Conservation (phyloP, 805 yeast genomes). For the Candida parachauliodes region DNA sequence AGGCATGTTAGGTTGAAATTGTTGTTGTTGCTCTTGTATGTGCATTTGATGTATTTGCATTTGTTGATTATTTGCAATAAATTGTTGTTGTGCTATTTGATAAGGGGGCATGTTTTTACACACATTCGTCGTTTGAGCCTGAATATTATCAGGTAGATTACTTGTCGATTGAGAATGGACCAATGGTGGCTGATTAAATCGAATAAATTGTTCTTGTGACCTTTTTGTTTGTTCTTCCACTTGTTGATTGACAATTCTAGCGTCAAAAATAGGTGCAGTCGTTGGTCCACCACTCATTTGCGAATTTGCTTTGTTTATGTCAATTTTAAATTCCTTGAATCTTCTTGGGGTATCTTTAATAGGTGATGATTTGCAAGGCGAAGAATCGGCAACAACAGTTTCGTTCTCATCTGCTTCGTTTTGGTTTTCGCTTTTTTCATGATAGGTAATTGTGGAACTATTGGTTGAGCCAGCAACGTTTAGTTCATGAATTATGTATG, state of each 20-base stretch:
- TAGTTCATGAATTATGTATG: constrained; percentile 25
- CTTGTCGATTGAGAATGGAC: constrained; percentile 8
- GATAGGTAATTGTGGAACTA: constrained; percentile 4
- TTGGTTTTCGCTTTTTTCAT: not conserved
- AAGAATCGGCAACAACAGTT: constrained; percentile 39
- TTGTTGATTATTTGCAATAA: constrained; percentile 2
- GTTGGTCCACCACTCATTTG: constrained; percentile 21
- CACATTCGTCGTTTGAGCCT: constrained; percentile 1
- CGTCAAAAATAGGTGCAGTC: constrained; percentile 35
- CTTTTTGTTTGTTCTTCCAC: constrained; percentile 12
- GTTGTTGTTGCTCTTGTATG: constrained; percentile 4
- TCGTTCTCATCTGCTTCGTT: constrained; percentile 32
- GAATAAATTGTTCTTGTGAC: not conserved
- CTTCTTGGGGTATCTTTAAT: constrained; percentile 11
- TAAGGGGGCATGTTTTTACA: not conserved
- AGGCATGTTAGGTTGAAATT: constrained; percentile 1
- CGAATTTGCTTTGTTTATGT: constrained; percentile 8
- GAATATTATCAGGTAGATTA: not conserved
- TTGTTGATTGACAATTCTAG: constrained; percentile 19
- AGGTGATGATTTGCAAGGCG: constrained; percentile 30
- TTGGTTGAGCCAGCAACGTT: constrained; percentile 8
- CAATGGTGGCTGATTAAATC: constrained; percentile 8
- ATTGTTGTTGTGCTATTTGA: constrained; percentile 4
- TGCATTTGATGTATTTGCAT: constrained; percentile 4
- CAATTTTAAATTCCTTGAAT: constrained; percentile 7